Percentiles rank a stretch among this genome's conserved stretches.
phyloP scores from a whole-genome alignment of 345 rosid species.

The Linum tenue region DNA sequence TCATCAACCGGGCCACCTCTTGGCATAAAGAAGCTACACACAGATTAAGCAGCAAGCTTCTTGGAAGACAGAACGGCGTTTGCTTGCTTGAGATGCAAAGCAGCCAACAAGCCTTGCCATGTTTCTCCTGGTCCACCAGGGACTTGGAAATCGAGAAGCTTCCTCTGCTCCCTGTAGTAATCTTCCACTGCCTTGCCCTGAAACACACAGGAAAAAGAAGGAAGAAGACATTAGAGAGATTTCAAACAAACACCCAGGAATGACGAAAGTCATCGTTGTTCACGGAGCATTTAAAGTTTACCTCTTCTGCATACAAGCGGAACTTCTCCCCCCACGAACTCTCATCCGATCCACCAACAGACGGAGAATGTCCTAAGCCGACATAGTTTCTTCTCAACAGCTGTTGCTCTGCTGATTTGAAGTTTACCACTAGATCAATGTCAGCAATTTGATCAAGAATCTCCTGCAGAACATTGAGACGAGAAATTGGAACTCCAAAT shows the following conservation, averaged over 20 bases:
- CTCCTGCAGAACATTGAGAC: slow-evolving; percentile 44
- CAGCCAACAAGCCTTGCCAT: slow-evolving; percentile 83
- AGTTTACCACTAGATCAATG: slow-evolving; percentile 78
- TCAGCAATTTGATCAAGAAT: slow-evolving; percentile 75
- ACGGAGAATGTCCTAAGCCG: slow-evolving; percentile 21
- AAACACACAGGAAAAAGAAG: slow-evolving; percentile 3
- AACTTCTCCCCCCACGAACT: slow-evolving; percentile 39
- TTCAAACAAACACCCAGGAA: not conserved
- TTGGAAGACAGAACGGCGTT: slow-evolving; percentile 11
- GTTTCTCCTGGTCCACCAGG: slow-evolving; percentile 59
- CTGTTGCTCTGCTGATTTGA: slow-evolving; percentile 43
- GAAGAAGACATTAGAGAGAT: not conserved
- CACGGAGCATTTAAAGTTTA: slow-evolving; percentile 3
- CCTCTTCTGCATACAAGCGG: slow-evolving; percentile 48
- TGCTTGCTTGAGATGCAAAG: slow-evolving; percentile 42
- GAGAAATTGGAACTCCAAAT: not conserved
- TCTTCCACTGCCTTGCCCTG: slow-evolving; percentile 81
- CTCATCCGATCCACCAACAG: slow-evolving; percentile 25
- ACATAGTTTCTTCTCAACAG: slow-evolving; percentile 24
- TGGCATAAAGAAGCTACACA: not conserved
- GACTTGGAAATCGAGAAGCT: slow-evolving; percentile 65
- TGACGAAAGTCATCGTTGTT: not conserved
- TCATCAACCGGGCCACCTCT: not conserved
- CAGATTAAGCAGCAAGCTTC: slow-evolving; percentile 18
- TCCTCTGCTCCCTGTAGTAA: slow-evolving; percentile 65